A percentile compares a stretch with the other conserved stretches of the same genome.
These are phyloP conservation scores for Fusarium verticillioides DNA, from an alignment of 2,329 filamentous ascomycete genomes.

Conservation along the genomic window DNA sequence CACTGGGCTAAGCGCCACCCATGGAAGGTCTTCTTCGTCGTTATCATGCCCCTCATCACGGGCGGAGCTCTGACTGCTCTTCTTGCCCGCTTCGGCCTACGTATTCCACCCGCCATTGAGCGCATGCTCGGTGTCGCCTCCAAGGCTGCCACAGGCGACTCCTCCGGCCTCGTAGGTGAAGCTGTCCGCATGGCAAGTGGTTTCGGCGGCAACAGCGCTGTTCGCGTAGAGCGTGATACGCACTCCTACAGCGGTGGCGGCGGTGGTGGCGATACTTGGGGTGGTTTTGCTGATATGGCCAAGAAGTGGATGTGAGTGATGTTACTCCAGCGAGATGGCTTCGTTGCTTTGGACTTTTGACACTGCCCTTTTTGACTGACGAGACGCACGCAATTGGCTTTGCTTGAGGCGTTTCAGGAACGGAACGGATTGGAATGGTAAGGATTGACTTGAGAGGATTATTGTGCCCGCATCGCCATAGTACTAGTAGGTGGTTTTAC, in stretches of 20 bases:
- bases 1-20: slow-evolving; percentile 87
- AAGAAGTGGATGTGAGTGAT: slow-evolving; percentile 57
- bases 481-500: slow-evolving; percentile 1
- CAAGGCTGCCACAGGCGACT: slow-evolving; percentile 59
- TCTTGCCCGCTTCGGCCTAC: slow-evolving; percentile 81
- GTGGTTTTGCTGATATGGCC: slow-evolving; percentile 52
- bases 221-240: slow-evolving; percentile 51
- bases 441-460: slow-evolving; percentile 7
- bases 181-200: slow-evolving; percentile 64
- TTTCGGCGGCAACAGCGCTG: slow-evolving; percentile 42
- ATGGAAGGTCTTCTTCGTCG: slow-evolving; percentile 85
- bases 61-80: slow-evolving; percentile 84
- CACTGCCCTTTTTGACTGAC: slow-evolving; percentile 1
- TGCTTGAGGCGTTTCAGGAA: slow-evolving; percentile 38
- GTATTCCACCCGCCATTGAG: slow-evolving; percentile 73
- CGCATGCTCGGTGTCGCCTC: slow-evolving; percentile 66
- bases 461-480: slow-evolving; percentile 5
- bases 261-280: slow-evolving; percentile 48
- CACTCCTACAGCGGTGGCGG: slow-evolving; percentile 48
- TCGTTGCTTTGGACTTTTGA: not conserved
- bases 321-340: slow-evolving; percentile 3
- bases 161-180: slow-evolving; percentile 63
- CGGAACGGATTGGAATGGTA: slow-evolving; percentile 6
- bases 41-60: slow-evolving; percentile 87
- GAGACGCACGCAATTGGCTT: slow-evolving; percentile 21